Evolutionary conservation across 2,329 filamentous ascomycete species (phyloP).

Genomic region (Colletotrichum chrysophilum): DNA sequence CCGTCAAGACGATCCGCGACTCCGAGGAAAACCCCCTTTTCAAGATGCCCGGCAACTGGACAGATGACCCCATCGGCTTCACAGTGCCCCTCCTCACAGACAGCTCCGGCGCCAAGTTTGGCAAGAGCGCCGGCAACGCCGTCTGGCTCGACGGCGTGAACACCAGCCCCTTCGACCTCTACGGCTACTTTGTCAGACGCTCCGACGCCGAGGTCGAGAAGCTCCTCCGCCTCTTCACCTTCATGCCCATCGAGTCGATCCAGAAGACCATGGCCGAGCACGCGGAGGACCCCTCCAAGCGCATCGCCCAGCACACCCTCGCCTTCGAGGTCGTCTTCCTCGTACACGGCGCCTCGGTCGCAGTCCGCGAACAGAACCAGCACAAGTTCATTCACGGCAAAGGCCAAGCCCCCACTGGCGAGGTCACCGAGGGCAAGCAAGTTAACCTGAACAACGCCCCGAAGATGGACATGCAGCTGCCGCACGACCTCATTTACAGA

Average conservation of each 20-base stretch:
- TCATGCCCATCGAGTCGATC: conserved; percentile 77
- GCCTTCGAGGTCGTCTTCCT: conserved; percentile 83
- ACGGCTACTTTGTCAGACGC: conserved; percentile 86
- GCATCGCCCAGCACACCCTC: conserved; percentile 81
- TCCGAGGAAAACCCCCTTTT: conserved; percentile 51
- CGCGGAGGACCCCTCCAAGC: conserved; percentile 67
- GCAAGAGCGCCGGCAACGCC: conserved; percentile 93
- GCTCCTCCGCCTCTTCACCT: conserved; percentile 89
- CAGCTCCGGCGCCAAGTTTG: conserved; percentile 85
- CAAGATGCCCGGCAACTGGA: conserved; percentile 44
- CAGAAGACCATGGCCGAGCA: conserved; percentile 71
- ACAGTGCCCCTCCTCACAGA: conserved; percentile 92
- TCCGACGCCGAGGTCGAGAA: conserved; percentile 82
- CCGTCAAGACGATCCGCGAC: conserved; percentile 76
- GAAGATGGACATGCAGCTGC: conserved; percentile 62
- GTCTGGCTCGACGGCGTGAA: conserved; percentile 87
- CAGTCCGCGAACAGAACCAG: conserved; percentile 63
- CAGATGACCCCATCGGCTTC: conserved; percentile 76
- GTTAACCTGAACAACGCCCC: conserved; percentile 51
- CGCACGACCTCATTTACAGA: conserved; percentile 57
- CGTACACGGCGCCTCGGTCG: conserved; percentile 73
- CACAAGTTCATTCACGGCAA: conserved; percentile 57
- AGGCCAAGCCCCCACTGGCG: conserved; percentile 5
- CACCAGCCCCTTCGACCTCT: conserved; percentile 85
- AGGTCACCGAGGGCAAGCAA: conserved; percentile 22